These are phyloP conservation scores for Glycine tomentella DNA, from an alignment of 306 rosid species.

Conservation along the genomic window DNA sequence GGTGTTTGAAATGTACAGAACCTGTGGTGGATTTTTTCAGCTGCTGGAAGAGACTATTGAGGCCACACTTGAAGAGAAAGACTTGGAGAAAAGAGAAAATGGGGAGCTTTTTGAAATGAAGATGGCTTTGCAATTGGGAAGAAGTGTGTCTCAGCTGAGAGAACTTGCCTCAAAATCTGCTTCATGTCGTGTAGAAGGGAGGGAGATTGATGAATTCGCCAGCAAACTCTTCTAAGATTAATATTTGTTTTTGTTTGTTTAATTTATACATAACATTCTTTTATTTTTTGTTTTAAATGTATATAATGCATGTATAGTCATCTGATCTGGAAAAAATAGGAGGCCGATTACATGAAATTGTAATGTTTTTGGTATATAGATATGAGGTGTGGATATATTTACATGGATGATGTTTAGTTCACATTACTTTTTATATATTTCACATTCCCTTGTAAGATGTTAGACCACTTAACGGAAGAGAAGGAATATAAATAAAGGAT, in stretches of 20 bases:
- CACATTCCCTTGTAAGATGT: no score
- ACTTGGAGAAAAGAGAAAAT: slow-evolving; percentile 66
- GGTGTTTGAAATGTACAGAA: slow-evolving; percentile 74
- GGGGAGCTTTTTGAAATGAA: slow-evolving; percentile 62
- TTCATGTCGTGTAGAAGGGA: slow-evolving; percentile 49
- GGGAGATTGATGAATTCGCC: slow-evolving; percentile 58
- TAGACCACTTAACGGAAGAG: neutral
- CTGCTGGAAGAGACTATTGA: slow-evolving; percentile 55
- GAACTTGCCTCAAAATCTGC: slow-evolving; percentile 61
- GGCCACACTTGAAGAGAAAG: slow-evolving; percentile 54
- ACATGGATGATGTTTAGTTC: neutral
- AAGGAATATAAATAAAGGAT: neutral
- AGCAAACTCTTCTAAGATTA: slow-evolving; percentile 54
- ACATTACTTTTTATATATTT: neutral
- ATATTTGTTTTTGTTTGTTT: neutral
- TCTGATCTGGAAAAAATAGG: neutral
- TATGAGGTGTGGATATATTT: neutral
- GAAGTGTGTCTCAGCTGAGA: slow-evolving; percentile 62
- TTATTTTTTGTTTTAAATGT: neutral
- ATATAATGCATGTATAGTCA: neutral
- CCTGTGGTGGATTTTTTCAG: slow-evolving; percentile 63
- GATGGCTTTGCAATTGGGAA: slow-evolving; percentile 68
- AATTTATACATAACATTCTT: neutral
- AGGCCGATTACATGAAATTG: neutral
- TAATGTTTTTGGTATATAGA: neutral